These are phyloP conservation scores for Zangia roseola DNA, from an alignment of 768 basidiomycete species.

Conservation along the genomic window DNA sequence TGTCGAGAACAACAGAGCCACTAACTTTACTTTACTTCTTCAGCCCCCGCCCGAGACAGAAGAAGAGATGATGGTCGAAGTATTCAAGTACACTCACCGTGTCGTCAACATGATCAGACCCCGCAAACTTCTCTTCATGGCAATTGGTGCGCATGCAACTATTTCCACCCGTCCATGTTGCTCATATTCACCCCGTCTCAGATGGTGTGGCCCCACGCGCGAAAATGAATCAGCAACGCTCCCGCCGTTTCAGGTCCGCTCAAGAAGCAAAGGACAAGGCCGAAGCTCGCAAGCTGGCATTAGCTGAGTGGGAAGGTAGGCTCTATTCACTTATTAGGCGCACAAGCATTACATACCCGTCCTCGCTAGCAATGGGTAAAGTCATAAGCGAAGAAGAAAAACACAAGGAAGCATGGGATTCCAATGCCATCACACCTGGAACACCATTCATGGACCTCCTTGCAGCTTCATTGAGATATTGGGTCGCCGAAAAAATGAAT, in stretches of 20 bases:
- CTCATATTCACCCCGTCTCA: conserved; percentile 30
- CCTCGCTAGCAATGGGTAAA: conserved; percentile 86
- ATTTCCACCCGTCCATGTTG: background rate
- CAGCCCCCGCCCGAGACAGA: conserved; percentile 96
- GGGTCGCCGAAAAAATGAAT: conserved; percentile 95
- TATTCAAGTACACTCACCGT: conserved; percentile 95
- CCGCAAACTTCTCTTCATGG: conserved; percentile 95
- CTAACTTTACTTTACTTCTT: background rate
- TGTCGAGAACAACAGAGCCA: background rate
- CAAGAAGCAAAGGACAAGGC: conserved; percentile 96
- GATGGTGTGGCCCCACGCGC: conserved; percentile 98
- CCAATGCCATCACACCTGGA: conserved; percentile 97
- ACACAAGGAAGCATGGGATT: conserved; percentile 89
- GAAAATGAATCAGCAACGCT: conserved; percentile 99
- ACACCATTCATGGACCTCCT: conserved; percentile 98
- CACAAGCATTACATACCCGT: background rate
- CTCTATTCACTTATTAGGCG: background rate
- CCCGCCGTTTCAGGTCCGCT: conserved; percentile 90
- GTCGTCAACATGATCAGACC: conserved; percentile 97
- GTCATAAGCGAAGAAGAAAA: conserved; percentile 76
- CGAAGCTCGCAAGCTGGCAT: conserved; percentile 77
- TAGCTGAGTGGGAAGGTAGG: conserved; percentile 83
- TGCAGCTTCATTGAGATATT: conserved; percentile 86
- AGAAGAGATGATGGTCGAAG: conserved; percentile 98
- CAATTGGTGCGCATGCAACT: conserved; percentile 67